phyloP scores from a whole-genome alignment of 163 green algal genomes.

The Chloromonas sp. region DNA sequence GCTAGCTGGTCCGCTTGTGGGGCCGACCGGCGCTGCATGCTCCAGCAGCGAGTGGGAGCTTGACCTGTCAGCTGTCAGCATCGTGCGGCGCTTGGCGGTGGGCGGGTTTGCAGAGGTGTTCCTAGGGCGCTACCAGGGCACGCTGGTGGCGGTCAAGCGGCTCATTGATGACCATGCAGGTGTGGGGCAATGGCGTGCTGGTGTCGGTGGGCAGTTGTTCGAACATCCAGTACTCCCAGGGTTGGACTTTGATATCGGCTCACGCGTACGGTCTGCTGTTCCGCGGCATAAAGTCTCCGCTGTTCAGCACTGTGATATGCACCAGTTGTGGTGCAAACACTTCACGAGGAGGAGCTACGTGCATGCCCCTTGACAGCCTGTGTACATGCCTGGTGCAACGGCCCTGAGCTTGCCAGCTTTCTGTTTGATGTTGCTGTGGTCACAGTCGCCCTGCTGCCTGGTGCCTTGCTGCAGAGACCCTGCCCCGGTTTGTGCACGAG shows the following conservation, averaged over 20 bases:
- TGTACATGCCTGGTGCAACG: background rate
- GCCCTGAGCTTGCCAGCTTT: background rate
- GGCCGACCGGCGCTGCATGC: too few relatives aligned
- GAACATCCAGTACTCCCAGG: too few relatives aligned
- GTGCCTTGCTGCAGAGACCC: slow-evolving; percentile 18
- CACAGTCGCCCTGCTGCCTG: background rate
- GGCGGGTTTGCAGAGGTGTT: slow-evolving; percentile 74
- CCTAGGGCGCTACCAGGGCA: slow-evolving; percentile 65
- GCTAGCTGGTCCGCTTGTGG: too few relatives aligned
- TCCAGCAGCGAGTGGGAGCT: slow-evolving; percentile 43
- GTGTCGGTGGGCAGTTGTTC: background rate
- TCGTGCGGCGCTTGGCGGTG: slow-evolving; percentile 55
- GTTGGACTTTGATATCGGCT: background rate
- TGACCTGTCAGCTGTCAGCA: slow-evolving; percentile 36
- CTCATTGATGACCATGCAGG: slow-evolving; percentile 46
- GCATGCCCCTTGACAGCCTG: too few relatives aligned
- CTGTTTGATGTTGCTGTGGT: too few relatives aligned
- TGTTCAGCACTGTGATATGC: too few relatives aligned
- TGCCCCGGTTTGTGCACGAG: slow-evolving; percentile 48
- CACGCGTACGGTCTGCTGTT: background rate
- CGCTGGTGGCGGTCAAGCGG: slow-evolving; percentile 61
- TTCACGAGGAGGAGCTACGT: too few relatives aligned
- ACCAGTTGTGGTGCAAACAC: too few relatives aligned
- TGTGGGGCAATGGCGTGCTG: background rate
- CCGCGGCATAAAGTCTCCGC: too few relatives aligned